Evolutionary conservation across 129 eudicot genomes (phyloP).

Genomic region (Lactuca sativa): DNA sequence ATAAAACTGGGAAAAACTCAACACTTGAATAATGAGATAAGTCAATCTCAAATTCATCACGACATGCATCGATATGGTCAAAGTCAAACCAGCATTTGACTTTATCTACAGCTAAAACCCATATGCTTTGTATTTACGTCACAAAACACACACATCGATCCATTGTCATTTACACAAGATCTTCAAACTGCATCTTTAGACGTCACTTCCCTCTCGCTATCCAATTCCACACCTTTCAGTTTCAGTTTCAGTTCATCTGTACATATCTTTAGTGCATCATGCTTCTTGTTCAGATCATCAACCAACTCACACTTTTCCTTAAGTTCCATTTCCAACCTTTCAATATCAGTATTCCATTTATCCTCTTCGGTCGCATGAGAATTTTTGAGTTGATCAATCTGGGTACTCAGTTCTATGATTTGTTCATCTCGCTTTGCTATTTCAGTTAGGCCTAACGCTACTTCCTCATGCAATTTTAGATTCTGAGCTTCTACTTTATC

Average conservation of each 20-base stretch:
- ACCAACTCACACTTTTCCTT: conserved; percentile 26
- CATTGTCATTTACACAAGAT: too few species aligned
- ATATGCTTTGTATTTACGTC: too few species aligned
- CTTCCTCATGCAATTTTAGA: conserved; percentile 44
- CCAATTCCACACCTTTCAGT: conserved; percentile 46
- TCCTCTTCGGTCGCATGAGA: conserved; percentile 36
- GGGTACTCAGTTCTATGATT: conserved; percentile 40
- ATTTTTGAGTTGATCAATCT: conserved; percentile 37
- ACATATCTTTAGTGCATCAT: conserved; percentile 38
- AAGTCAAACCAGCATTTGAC: background rate
- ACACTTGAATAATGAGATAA: too few species aligned
- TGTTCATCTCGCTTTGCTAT: conserved; percentile 41
- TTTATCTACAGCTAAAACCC: background rate
- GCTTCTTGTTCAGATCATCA: conserved; percentile 37
- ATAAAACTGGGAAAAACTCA: background rate
- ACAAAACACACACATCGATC: too few species aligned
- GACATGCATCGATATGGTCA: background rate
- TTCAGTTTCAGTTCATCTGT: conserved; percentile 36
- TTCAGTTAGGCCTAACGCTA: conserved; percentile 30
- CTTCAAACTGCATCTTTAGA: conserved; percentile 23
- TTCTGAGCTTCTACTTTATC: conserved; percentile 38
- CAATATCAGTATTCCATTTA: conserved; percentile 38
- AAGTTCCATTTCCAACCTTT: conserved; percentile 35
- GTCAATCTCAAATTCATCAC: background rate
- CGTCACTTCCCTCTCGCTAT: conserved; percentile 34